Conservation (phyloP, 1,139 yeast genomes). For the Debaryomycetaceae sp. region DNA sequence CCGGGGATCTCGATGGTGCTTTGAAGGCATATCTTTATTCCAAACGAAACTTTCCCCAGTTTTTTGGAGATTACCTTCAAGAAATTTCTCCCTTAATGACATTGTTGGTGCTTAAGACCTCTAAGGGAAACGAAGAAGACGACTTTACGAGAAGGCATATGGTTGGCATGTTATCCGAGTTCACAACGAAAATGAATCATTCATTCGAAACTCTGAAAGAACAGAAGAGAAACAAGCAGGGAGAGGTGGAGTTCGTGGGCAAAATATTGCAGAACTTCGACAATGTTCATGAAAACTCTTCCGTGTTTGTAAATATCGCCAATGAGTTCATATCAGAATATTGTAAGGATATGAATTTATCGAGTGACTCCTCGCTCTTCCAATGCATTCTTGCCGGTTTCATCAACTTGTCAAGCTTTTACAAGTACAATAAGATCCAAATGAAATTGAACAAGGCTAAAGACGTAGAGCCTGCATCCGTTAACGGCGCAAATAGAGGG, state of each 20-base stretch:
- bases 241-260: constrained; percentile 38
- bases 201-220: constrained; percentile 20
- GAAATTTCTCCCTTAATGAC: constrained; percentile 56
- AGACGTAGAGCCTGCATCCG: constrained; percentile 2
- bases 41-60: constrained; percentile 46
- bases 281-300: constrained; percentile 29
- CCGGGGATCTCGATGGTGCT: constrained; percentile 21
- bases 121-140: constrained; percentile 8
- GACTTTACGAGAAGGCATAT: constrained; percentile 17
- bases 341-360: constrained; percentile 59
- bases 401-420: constrained; percentile 66
- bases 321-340: constrained; percentile 62
- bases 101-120: constrained; percentile 36
- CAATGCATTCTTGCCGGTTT: constrained; percentile 68
- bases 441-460: constrained; percentile 23
- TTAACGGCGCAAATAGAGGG: constrained; percentile 49
- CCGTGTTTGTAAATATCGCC: constrained; percentile 35
- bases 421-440: constrained; percentile 57
- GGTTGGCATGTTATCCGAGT: constrained; percentile 18
- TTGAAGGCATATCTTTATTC: constrained; percentile 56
- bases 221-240: constrained; percentile 12
- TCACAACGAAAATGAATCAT: constrained; percentile 22
- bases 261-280: constrained; percentile 36
- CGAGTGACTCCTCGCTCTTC: constrained; percentile 70
- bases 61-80: constrained; percentile 31